Base-by-base conservation (phyloP, 345 rosid genomes). In the Gossypium ekmanianum region DNA sequence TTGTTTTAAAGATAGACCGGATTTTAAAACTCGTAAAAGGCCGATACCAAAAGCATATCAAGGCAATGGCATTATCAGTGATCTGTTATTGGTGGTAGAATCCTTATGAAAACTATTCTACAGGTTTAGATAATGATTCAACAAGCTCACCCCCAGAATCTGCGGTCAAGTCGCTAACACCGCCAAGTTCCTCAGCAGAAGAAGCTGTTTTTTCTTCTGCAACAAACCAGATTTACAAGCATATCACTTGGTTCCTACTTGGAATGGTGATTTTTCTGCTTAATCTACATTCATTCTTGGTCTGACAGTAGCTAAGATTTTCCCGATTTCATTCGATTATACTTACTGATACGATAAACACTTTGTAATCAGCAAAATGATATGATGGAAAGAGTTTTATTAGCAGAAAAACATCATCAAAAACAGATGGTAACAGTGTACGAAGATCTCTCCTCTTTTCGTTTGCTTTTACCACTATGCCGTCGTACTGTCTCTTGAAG, bases 51-150 rank as follows among this genome's bases (percentile, higher is more conserved):
- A 61, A 27, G 45, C 22, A 20, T 29, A 26, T 16, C 2, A 68
- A 50, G 52, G 7, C 20, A 13, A 51, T 45, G 39, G 47, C 39
- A 18, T 59, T n/a, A 59, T 24, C 18, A 4, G 52, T 68, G 16
- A 68, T 17, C 27, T 39, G 55, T 56, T 64, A 47, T 11, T 39
- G 41, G 18, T 13, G 3, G 3, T 48, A 41, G 17, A 55, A 55
- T 9, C 8, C n/a, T 24, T 20, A 41, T 1, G 12, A 72, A 57
- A n/a, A 56, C 61, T 56, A 47, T 76, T 70, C 65, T 78, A 75
- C 83, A 83, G 88, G 78, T 75, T 66, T 74, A 65, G 45, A 12
- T 51, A 74, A 24, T 73, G 74, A 71, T 71, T 78, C 83, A 0
- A 11, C 57, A 13, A 4, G 67, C 61, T 65, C 34, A 14, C 65